Evolutionary conservation across 345 rosid species (phyloP).

Genomic region (Geranium rotundifolium): DNA sequence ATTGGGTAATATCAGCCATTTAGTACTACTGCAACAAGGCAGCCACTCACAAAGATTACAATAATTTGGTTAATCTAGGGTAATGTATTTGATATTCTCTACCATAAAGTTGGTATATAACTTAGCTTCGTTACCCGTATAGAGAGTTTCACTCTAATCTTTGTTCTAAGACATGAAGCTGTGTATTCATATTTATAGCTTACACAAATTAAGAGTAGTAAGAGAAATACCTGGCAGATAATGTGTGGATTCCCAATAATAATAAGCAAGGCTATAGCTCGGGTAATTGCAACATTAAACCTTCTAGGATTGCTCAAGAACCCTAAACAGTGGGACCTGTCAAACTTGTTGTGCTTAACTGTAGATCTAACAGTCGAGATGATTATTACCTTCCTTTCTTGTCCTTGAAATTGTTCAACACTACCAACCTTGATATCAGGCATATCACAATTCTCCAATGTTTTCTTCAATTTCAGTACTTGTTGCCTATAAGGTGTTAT

Average conservation of each 20-base stretch:
- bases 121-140: background rate
- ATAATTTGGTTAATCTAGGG: background rate
- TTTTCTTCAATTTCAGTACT: constrained; percentile 60
- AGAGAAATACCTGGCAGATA: constrained; percentile 46
- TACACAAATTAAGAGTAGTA: background rate
- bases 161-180: background rate
- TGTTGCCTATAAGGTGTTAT: constrained; percentile 93
- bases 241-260: constrained; percentile 82
- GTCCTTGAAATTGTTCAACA: constrained; percentile 97
- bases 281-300: constrained; percentile 82
- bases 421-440: constrained; percentile 73
- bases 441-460: constrained; percentile 53
- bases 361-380: constrained; percentile 88
- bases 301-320: constrained; percentile 80
- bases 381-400: constrained; percentile 67
- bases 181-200: too few species aligned
- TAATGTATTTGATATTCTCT: background rate
- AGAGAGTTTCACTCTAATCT: background rate
- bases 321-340: constrained; percentile 54
- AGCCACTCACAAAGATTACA: background rate
- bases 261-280: constrained; percentile 66
- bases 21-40: too few species aligned
- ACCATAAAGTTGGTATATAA: background rate
- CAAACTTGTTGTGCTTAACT: constrained; percentile 64
- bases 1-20: too few species aligned